phyloP scores from a whole-genome alignment of 1,139 yeast species.

The Nakaseomyces bracarensis region DNA sequence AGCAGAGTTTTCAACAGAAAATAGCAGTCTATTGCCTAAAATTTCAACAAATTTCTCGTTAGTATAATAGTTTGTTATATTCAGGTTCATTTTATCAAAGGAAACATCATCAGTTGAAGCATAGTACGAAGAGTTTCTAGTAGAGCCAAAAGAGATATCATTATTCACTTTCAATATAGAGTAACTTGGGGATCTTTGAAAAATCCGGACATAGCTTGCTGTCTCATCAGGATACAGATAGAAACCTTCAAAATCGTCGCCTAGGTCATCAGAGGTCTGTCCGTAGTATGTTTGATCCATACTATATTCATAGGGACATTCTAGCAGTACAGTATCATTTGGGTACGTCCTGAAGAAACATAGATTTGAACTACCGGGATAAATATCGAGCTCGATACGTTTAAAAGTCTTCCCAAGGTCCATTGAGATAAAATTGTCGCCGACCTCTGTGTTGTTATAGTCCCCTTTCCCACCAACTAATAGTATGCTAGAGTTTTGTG shows the following conservation, averaged over 20 bases:
- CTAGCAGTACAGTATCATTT: neutral
- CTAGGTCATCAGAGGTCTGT: neutral
- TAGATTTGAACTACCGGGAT: neutral
- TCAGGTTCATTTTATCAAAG: neutral
- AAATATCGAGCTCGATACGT: neutral
- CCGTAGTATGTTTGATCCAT: neutral
- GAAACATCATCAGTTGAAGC: neutral
- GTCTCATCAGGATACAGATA: neutral
- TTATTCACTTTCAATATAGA: neutral
- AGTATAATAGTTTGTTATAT: neutral
- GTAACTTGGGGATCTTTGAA: neutral
- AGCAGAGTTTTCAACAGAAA: neutral
- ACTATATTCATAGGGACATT: neutral
- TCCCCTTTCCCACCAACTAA: neutral
- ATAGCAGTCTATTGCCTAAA: neutral
- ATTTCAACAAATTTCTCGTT: neutral
- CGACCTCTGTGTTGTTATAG: neutral
- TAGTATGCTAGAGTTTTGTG: neutral
- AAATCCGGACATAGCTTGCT: neutral
- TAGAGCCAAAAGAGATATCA: neutral
- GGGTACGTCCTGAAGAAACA: neutral
- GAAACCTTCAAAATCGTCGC: neutral
- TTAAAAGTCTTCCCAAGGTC: neutral
- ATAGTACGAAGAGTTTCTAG: neutral
- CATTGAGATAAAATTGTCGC: neutral